Evolutionary conservation across 164 flowering plant genomes (phyloP), one percentile per base, ranked within the genome.

Genomic region (Umbilicus rupestris): DNA sequence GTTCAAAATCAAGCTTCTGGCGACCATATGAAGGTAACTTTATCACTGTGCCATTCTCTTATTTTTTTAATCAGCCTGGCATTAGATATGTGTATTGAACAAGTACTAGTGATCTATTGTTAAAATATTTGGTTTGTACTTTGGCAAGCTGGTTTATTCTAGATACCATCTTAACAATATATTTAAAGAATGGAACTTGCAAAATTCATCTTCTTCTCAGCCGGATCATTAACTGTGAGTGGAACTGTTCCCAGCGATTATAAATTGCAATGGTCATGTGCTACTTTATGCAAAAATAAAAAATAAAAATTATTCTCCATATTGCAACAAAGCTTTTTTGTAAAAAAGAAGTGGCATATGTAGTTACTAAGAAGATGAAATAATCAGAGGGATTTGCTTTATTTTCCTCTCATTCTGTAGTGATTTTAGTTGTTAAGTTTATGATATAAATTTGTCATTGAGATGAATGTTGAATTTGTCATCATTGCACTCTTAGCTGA

Each of bases 1-100:
- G 79, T 92, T 52, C 82, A 82, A 52, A 12, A 1, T 44, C 70
- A 71, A 31, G 68, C 86, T 17, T 63, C 84, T 59, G 87, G 87
- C 3, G 88, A 89, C 77, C 90, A 77, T 73, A 76, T 75, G 80
- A 78, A 81, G 89, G 96, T 86, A 16, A 19, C 52, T n/a, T n/a
- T n/a, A 3, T 72, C 63, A 39, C 59, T 68, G 52, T 69, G 44
- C 60, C 28, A 52, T 15, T 39, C 6, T 39, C 62, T 19, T 68
- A 17, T 55, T 22, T 66, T 45, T 35, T 52, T 11, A 39, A 55
- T 31, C 20, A 3, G 20, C 50, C 9, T 8, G 11, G 2, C 37
- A 28, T 58, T 29, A 7, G 15, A 5, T 58, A 29, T 29, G 19
- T 14, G 22, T 20, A 39, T 39, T 12, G 2, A 62, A 20, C 29